Conservation (phyloP, 331 rosid species). For the Rhamnella rubrinervis region DNA sequence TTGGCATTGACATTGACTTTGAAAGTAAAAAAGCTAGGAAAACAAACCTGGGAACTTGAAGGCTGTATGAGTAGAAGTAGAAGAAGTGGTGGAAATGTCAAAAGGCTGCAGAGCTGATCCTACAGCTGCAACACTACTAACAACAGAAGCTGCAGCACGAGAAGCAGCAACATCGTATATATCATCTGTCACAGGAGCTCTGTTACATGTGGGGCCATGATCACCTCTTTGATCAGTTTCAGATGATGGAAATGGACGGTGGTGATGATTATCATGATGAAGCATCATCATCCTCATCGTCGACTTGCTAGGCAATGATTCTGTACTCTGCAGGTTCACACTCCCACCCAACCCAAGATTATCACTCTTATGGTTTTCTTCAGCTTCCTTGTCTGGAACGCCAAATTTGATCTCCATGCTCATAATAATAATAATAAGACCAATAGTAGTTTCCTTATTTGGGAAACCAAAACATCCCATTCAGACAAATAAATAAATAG, state of each 20-base stretch:
- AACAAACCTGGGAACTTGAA: conserved; percentile 56
- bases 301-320: conserved; percentile 34
- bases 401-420: conserved; percentile 29
- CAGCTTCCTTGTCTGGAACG: conserved; percentile 38
- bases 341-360: conserved; percentile 35
- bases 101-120: conserved; percentile 56
- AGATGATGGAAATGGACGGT: conserved; percentile 50
- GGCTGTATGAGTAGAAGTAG: conserved; percentile 28
- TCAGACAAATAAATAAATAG: no score
- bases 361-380: conserved; percentile 1
- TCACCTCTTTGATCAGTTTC: conserved; percentile 14
- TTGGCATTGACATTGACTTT: conserved; percentile 15
- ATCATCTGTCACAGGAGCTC: conserved; percentile 24
- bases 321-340: conserved; percentile 24
- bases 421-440: background rate
- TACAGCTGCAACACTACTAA: conserved; percentile 27
- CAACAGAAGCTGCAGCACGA: conserved; percentile 18
- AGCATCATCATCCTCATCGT: conserved; percentile 42
- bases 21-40: background rate
- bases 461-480: conserved; percentile 12
- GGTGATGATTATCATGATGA: conserved; percentile 57
- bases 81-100: conserved; percentile 31
- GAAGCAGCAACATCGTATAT: conserved; percentile 27
- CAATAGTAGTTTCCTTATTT: conserved; percentile 13
- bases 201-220: conserved; percentile 58